Evolutionary conservation across 164 flowering plant species (phyloP), one percentile per base, ranked within the genome.

Genomic region (Aristolochia californica): DNA sequence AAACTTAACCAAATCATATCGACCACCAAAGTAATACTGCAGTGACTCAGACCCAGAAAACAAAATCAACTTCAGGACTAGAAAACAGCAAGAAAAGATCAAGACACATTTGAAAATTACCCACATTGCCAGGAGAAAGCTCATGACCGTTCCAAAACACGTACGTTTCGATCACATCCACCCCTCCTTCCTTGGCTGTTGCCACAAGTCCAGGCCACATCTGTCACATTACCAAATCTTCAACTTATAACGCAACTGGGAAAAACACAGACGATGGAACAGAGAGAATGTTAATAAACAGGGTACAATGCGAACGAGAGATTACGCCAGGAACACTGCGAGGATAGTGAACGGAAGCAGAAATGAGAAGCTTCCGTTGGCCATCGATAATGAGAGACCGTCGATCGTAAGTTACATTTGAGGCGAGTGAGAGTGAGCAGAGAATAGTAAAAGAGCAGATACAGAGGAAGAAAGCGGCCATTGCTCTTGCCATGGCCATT

Each of bases 61-160:
- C 20, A 47, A 4, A 14, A 17, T 17, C 40, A 34, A 34, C 40
- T 34, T 7, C 40, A 34, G 40, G 5, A 3, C 0, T 9, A 4
- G 40, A 34, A 34, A 34, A 4, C 40, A 34, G 40, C 40, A 34
- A 34, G 40, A 8, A 34, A 34, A 9, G 8, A 47, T 47, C 49
- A 47, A 45, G 13, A 15, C 49, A 3, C 21, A 34, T 9, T 38
- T 8, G 27, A 16, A 47, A 47, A 47, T 15, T 47, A 66, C 82
- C 76, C 57, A 91, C 99, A 59, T 87, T 72, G 66, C 80, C 78
- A 0, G 88, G 95, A 55, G 96, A 81, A 53, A 66, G 82, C 59
- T 93, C 96, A 72, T 93, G 99, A 15, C 94, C 96, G 61, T 93
- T 93, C 99, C 99, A 93, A 60, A 93, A 93, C 1, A 93, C 96